phyloP scores from a whole-genome alignment of 441 rosid genomes.

The Euphorbia neoarborescens region DNA sequence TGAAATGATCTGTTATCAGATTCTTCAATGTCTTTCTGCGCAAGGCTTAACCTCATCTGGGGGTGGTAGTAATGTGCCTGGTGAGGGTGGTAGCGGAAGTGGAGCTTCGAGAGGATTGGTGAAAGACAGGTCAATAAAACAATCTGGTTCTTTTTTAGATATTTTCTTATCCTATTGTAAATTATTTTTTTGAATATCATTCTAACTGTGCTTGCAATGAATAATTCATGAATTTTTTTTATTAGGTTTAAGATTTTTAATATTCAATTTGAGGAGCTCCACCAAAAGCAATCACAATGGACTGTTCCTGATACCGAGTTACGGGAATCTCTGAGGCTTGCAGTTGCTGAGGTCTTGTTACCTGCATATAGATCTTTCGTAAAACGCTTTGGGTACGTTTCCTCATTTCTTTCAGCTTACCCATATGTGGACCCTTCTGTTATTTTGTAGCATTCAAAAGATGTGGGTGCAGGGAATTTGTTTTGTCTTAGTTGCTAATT shows the following conservation, averaged over 20 bases:
- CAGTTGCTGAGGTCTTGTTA: constrained; percentile 93
- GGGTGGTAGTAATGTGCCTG: constrained; percentile 61
- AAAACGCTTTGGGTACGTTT: constrained; percentile 72
- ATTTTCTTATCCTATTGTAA: neutral
- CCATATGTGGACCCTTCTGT: neutral
- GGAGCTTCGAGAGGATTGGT: constrained; percentile 82
- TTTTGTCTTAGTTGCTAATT: neutral
- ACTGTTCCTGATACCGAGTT: constrained; percentile 93
- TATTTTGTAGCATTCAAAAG: neutral
- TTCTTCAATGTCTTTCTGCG: constrained; percentile 67
- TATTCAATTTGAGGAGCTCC: constrained; percentile 90
- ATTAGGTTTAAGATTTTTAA: constrained; percentile 80
- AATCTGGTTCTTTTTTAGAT: neutral
- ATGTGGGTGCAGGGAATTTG: neutral
- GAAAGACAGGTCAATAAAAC: constrained; percentile 64
- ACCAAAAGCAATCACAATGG: constrained; percentile 95
- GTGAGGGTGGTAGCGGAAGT: constrained; percentile 77
- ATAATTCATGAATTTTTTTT: constrained; percentile 4
- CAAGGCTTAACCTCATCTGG: constrained; percentile 91
- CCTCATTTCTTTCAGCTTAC: neutral
- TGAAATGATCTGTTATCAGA: constrained; percentile 31
- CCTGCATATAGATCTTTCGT: constrained; percentile 91
- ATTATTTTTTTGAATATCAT: neutral
- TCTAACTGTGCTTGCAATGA: constrained; percentile 17
- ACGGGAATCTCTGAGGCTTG: constrained; percentile 88